Evolutionary conservation across 1,284 basidiomycete genomes (phyloP).

Genomic region (Irpex sp.): DNA sequence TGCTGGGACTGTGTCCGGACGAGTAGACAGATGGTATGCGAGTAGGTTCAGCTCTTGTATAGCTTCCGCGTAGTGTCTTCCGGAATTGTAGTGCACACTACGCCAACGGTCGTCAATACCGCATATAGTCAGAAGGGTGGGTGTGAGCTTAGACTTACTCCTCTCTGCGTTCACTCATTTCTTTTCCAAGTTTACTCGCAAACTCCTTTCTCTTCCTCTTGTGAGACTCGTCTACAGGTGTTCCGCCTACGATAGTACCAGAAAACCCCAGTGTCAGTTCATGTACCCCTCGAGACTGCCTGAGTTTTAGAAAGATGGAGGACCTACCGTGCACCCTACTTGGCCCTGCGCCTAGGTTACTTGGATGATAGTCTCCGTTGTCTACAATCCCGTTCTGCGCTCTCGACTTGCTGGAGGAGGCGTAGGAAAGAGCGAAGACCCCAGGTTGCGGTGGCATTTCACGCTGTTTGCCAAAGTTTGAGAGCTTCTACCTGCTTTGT

Average conservation of each 20-base stretch:
- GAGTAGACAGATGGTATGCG: conserved; percentile 54
- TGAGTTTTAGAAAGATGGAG: too few relatives aligned
- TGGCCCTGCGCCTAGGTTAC: conserved; percentile 33
- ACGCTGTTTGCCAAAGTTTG: not conserved
- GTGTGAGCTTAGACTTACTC: conserved; percentile 40
- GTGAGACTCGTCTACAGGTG: conserved; percentile 35
- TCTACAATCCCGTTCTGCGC: conserved; percentile 23
- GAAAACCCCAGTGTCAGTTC: conserved; percentile 1
- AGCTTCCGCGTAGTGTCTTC: conserved; percentile 48
- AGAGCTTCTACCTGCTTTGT: not conserved
- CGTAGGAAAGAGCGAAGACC: conserved; percentile 44
- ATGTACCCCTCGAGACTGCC: not conserved
- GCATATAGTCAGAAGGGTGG: conserved; percentile 4
- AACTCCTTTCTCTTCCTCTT: conserved; percentile 61
- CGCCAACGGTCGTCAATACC: conserved; percentile 1
- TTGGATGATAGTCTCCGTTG: conserved; percentile 18
- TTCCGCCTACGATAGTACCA: conserved; percentile 8
- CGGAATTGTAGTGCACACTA: conserved; percentile 30
- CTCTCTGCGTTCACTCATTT: conserved; percentile 64
- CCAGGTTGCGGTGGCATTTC: conserved; percentile 50
- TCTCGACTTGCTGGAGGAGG: conserved; percentile 32
- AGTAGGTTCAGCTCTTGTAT: conserved; percentile 49
- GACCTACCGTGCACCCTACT: conserved; percentile 36
- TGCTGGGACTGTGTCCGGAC: conserved; percentile 55
- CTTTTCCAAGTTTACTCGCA: conserved; percentile 61